Evolutionary conservation across 1,139 yeast species (phyloP).

Genomic region (Pichia sp.): DNA sequence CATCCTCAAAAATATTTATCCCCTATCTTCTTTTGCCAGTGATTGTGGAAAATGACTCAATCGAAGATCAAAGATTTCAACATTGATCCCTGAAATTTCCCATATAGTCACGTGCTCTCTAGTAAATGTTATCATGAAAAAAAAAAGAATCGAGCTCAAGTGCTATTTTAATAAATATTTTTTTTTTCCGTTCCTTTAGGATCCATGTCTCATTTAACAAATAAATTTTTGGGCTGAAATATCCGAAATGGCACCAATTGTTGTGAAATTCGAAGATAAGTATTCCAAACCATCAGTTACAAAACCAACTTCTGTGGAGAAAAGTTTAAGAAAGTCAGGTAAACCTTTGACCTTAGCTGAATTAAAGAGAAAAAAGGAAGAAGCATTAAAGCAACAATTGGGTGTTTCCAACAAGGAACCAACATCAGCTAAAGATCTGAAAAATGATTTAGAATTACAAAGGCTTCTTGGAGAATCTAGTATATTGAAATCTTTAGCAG

Average conservation of each 20-base stretch:
- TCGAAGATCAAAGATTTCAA: neutral
- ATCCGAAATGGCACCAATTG: slow-evolving; percentile 38
- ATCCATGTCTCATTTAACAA: too few species aligned
- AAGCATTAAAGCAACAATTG: slow-evolving; percentile 18
- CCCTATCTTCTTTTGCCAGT: too few species aligned
- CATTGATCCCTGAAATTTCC: neutral
- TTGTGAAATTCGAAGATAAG: slow-evolving; percentile 39
- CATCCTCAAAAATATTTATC: too few species aligned
- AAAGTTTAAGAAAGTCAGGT: slow-evolving; percentile 35
- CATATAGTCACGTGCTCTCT: too few species aligned
- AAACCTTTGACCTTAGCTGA: slow-evolving; percentile 34
- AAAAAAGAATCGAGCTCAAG: too few species aligned
- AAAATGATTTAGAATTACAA: slow-evolving; percentile 64
- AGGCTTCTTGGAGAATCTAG: slow-evolving; percentile 80
- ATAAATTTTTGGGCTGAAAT: too few species aligned
- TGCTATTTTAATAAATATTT: neutral
- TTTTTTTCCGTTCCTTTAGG: neutral
- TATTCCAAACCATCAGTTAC: slow-evolving; percentile 24
- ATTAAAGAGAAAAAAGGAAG: slow-evolving; percentile 22
- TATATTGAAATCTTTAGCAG: slow-evolving; percentile 47
- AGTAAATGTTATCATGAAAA: too few species aligned
- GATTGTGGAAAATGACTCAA: neutral
- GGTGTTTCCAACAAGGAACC: slow-evolving; percentile 28
- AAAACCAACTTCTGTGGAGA: slow-evolving; percentile 37
- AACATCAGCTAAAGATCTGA: slow-evolving; percentile 29